Percentiles rank a stretch among this genome's conserved stretches.
Conservation (phyloP, 164 flowering plant genomes). For the Kingdonia uniflora region DNA sequence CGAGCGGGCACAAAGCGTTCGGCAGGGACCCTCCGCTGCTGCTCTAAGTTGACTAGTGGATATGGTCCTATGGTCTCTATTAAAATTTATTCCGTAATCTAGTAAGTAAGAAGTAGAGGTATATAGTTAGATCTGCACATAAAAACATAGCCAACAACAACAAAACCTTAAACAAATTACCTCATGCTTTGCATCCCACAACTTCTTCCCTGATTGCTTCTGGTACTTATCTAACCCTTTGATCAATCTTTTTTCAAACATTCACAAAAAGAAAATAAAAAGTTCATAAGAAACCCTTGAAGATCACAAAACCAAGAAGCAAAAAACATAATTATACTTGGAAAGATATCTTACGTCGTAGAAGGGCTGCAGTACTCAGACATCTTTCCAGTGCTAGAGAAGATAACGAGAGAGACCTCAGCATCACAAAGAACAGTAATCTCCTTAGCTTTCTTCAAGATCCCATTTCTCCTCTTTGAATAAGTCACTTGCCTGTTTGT, state of each 20-base stretch:
- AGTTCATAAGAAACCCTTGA: background rate
- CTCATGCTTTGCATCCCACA: constrained; percentile 98
- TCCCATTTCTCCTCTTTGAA: constrained; percentile 69
- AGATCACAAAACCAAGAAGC: background rate
- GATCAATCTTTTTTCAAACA: constrained; percentile 25
- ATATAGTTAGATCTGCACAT: no score
- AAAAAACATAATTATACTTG: background rate
- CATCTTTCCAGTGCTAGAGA: constrained; percentile 57
- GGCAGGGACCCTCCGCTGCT: no score
- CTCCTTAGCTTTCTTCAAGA: constrained; percentile 70
- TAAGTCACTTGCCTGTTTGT: constrained; percentile 77
- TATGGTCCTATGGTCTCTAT: no score
- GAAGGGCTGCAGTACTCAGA: constrained; percentile 45
- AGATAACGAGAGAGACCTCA: constrained; percentile 60
- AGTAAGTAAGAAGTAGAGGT: no score
- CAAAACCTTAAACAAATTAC: constrained; percentile 16
- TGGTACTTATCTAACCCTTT: constrained; percentile 54
- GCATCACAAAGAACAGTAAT: constrained; percentile 77
- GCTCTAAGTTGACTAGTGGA: no score
- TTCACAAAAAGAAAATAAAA: background rate
- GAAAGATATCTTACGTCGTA: constrained; percentile 30
- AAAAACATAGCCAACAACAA: no score
- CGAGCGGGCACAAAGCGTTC: no score
- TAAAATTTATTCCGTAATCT: no score
- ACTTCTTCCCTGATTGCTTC: constrained; percentile 41